Evolutionary conservation across 2,329 filamentous ascomycete species (phyloP).

Genomic region (Sporothrix dimorphospora): DNA sequence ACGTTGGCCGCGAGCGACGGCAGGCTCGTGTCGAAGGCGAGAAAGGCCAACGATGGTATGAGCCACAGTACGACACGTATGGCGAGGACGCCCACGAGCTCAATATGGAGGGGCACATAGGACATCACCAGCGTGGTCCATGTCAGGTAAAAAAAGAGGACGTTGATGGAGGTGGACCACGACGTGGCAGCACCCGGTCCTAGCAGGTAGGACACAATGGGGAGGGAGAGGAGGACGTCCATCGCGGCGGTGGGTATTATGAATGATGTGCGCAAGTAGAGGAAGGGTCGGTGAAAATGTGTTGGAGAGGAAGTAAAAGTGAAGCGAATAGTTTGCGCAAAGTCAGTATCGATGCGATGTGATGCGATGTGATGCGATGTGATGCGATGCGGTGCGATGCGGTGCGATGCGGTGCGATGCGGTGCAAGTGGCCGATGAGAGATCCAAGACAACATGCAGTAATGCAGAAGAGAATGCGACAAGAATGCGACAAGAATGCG

Average conservation of each 20-base stretch:
- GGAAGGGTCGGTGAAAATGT: not conserved
- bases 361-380: not conserved
- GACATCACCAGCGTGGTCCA: slow-evolving; percentile 83
- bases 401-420: too few relatives aligned
- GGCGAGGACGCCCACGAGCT: slow-evolving; percentile 70
- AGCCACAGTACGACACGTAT: slow-evolving; percentile 73
- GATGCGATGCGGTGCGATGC: too few relatives aligned
- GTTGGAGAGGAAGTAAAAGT: not conserved
- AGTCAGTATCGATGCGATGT: not conserved
- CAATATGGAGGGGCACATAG: slow-evolving; percentile 73
- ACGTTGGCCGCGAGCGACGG: slow-evolving; percentile 70
- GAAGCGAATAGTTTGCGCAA: not conserved
- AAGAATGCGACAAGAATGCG: not conserved
- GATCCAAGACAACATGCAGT: too few relatives aligned
- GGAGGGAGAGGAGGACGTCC: slow-evolving; percentile 72
- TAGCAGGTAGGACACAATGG: slow-evolving; percentile 69
- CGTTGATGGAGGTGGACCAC: slow-evolving; percentile 78
- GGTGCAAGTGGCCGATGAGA: too few relatives aligned
- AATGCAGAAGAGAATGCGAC: too few relatives aligned
- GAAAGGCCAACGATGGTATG: slow-evolving; percentile 70
- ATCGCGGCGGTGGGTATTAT: slow-evolving; percentile 45
- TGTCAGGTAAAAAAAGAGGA: slow-evolving; percentile 88
- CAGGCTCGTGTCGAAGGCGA: slow-evolving; percentile 70
- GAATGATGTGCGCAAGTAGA: not conserved
- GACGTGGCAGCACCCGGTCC: slow-evolving; percentile 64